phyloP scores from a whole-genome alignment of 1,139 yeast species.

The Blastobotrys raffinosifermentans region DNA sequence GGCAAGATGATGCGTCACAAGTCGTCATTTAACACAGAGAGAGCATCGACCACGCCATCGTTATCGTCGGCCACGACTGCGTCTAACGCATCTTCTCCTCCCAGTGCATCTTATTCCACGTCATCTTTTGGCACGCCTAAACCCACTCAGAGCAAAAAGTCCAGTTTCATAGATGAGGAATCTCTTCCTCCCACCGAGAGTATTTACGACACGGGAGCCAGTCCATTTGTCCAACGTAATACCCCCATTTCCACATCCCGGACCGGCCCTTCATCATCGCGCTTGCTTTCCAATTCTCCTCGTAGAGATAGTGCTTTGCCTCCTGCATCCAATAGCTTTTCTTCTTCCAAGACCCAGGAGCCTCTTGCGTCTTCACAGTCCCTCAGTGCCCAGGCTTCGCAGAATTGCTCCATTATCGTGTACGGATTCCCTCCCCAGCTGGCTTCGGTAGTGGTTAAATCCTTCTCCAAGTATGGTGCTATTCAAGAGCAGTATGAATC shows the following conservation, averaged over 20 bases:
- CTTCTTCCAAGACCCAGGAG: not conserved
- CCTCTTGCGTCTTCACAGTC: not conserved
- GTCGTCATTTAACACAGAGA: slow-evolving; percentile 18
- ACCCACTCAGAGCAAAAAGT: slow-evolving; percentile 22
- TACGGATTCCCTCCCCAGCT: slow-evolving; percentile 84
- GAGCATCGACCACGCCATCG: slow-evolving; percentile 13
- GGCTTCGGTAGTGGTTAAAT: slow-evolving; percentile 60
- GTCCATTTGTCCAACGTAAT: not conserved
- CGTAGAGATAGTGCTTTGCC: no score
- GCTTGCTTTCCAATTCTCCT: no score
- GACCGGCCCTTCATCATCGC: not conserved
- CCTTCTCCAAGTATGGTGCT: slow-evolving; percentile 75
- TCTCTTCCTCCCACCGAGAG: slow-evolving; percentile 34
- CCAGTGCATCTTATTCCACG: slow-evolving; percentile 15
- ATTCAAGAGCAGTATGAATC: slow-evolving; percentile 66
- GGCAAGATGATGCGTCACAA: slow-evolving; percentile 15
- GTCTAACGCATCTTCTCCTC: slow-evolving; percentile 11
- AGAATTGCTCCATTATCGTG: slow-evolving; percentile 58
- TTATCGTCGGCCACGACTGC: slow-evolving; percentile 8
- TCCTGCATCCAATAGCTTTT: no score
- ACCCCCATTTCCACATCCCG: not conserved
- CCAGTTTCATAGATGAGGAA: slow-evolving; percentile 22
- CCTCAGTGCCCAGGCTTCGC: slow-evolving; percentile 4
- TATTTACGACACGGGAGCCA: slow-evolving; percentile 25
- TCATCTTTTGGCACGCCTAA: slow-evolving; percentile 27